Percentiles rank a stretch among this genome's conserved stretches.
Evolutionary conservation across 192 early-diverging fungal genomes (phyloP).

Genomic region (Gigaspora rosea): DNA sequence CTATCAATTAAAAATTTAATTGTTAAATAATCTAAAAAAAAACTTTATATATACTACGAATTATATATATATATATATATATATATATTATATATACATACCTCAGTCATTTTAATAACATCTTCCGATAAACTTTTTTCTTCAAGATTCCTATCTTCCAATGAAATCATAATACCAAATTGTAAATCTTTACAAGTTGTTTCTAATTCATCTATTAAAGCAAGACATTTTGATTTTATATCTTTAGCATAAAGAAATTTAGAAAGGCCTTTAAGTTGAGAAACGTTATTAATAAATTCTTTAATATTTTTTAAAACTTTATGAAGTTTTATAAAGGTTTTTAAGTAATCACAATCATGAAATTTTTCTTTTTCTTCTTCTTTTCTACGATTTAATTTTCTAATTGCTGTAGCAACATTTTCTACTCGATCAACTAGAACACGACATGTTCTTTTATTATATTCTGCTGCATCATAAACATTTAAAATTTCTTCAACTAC

Average conservation of each 20-base stretch:
- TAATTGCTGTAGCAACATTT: not conserved
- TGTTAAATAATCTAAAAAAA: too few species aligned
- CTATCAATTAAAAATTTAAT: not conserved
- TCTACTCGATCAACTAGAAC: slow-evolving; percentile 3
- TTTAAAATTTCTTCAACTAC: not conserved
- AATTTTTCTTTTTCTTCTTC: slow-evolving; percentile 2
- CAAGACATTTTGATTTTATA: not conserved
- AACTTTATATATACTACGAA: too few species aligned
- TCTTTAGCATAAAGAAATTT: not conserved
- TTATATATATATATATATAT: too few species aligned
- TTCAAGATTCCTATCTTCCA: not conserved
- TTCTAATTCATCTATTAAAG: not conserved
- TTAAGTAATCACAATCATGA: slow-evolving; percentile 4
- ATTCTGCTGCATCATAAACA: slow-evolving; percentile 12
- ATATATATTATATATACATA: not conserved
- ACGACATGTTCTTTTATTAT: slow-evolving; percentile 31
- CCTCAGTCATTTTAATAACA: not conserved
- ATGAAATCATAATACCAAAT: not conserved
- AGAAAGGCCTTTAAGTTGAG: not conserved
- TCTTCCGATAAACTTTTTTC: not conserved
- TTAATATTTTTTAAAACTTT: slow-evolving; percentile 19
- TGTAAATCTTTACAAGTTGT: not conserved
- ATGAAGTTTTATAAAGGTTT: slow-evolving; percentile 1
- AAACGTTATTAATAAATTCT: slow-evolving; percentile 9
- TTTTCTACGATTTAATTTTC: not conserved